Conservation (phyloP, 208 protist species). For the Angomonas deanei region DNA sequence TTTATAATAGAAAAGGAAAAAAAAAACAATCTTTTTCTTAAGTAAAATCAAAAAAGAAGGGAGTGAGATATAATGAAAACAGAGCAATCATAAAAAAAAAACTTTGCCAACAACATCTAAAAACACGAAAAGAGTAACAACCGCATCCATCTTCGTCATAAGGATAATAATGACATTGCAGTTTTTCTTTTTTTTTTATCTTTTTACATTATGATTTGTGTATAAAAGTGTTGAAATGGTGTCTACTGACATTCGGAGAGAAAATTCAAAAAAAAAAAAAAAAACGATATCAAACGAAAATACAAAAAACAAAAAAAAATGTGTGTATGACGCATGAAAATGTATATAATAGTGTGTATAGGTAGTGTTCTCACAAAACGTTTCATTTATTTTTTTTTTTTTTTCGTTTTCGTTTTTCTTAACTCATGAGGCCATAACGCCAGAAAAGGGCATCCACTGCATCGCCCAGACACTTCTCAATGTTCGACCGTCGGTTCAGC, state of each 20-base stretch:
- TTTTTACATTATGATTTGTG: neutral
- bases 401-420: constrained; percentile 14
- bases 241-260: no score
- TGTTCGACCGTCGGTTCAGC: constrained; percentile 44
- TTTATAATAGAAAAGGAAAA: no score
- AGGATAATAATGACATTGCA: neutral
- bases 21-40: no score
- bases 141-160: neutral
- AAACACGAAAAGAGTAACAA: constrained; percentile 1
- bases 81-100: no score
- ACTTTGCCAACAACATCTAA: neutral
- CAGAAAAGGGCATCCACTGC: constrained; percentile 60
- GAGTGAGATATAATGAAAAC: neutral
- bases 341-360: neutral
- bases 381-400: constrained; percentile 8
- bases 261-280: constrained; percentile 6
- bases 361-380: neutral
- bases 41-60: neutral
- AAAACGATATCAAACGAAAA: constrained; percentile 2
- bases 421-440: constrained; percentile 40
- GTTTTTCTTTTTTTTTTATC: constrained; percentile 1
- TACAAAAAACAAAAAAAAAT: neutral
- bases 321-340: neutral
- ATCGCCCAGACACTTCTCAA: constrained; percentile 31
- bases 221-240: neutral